Evolutionary conservation across 2,329 filamentous ascomycete species (phyloP).

Genomic region (Exophiala lecanii-corni): DNA sequence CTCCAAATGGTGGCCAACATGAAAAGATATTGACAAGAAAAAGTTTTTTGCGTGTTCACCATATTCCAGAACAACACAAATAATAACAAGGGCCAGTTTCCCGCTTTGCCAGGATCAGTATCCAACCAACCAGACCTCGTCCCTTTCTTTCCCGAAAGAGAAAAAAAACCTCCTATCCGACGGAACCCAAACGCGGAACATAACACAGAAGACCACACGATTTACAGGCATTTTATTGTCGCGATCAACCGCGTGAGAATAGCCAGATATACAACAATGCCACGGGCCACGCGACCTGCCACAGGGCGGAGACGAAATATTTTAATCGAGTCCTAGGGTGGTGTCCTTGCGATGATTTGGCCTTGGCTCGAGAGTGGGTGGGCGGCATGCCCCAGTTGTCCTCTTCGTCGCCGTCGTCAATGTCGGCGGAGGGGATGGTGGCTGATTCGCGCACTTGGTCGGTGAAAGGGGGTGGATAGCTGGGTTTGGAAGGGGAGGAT

Average conservation of each 20-base stretch:
- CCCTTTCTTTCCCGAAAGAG: too few species aligned
- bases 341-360: slow-evolving; percentile 7
- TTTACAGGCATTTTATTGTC: too few species aligned
- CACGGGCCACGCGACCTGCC: slow-evolving; percentile 60
- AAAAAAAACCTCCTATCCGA: too few species aligned
- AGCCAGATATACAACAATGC: slow-evolving; percentile 63
- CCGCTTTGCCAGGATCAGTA: too few species aligned
- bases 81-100: too few species aligned
- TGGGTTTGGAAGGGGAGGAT: slow-evolving; percentile 53
- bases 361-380: background rate
- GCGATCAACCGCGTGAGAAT: slow-evolving; percentile 59
- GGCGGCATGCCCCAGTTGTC: slow-evolving; percentile 21
- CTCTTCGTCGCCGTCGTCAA: slow-evolving; percentile 5
- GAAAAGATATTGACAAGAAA: too few species aligned
- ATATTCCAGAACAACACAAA: too few species aligned
- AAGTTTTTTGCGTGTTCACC: too few species aligned
- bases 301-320: slow-evolving; percentile 60
- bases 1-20: too few species aligned
- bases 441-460: slow-evolving; percentile 22
- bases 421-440: background rate
- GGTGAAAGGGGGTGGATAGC: slow-evolving; percentile 38
- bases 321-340: slow-evolving; percentile 47
- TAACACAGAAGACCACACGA: too few species aligned
- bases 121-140: too few species aligned
- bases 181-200: too few species aligned